phyloP scores from a whole-genome alignment of 352 stramenopile genomes.

The Phytophthora nicotianae region DNA sequence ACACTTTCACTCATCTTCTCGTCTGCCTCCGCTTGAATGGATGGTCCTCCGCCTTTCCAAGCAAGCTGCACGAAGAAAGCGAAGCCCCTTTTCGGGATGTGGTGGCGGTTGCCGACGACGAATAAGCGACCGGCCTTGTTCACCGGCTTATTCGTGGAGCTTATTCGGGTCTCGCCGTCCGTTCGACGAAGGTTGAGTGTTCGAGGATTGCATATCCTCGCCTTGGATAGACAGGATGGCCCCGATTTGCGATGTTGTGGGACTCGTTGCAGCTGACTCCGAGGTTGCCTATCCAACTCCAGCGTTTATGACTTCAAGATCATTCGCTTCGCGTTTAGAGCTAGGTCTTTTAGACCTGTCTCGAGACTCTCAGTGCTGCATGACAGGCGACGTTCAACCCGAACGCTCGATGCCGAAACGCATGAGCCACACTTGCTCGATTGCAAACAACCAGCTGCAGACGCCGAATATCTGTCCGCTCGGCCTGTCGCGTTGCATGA shows the following conservation, averaged over 20 bases:
- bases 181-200: constrained; percentile 1
- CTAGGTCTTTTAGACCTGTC: not conserved
- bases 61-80: not conserved
- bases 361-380: not conserved
- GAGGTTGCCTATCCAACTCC: constrained; percentile 34
- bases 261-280: constrained; percentile 36
- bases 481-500: constrained; percentile 28
- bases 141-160: constrained; percentile 1
- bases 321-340: constrained; percentile 13
- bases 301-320: constrained; percentile 37
- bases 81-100: not conserved
- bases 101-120: not conserved
- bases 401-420: constrained; percentile 6
- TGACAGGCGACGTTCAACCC: constrained; percentile 29
- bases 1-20: constrained; percentile 8
- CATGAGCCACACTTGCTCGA: constrained; percentile 27
- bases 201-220: constrained; percentile 14
- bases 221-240: constrained; percentile 34
- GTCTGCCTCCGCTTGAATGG: constrained; percentile 5
- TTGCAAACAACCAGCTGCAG: constrained; percentile 28
- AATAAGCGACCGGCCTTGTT: not conserved
- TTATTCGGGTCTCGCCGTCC: constrained; percentile 14
- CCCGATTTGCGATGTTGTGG: constrained; percentile 38
- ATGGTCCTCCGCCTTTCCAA: constrained; percentile 25
- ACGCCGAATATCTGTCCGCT: constrained; percentile 18